phyloP scores from a whole-genome alignment of 2,329 filamentous ascomycete genomes.

The Alternaria hordeiaustralica region DNA sequence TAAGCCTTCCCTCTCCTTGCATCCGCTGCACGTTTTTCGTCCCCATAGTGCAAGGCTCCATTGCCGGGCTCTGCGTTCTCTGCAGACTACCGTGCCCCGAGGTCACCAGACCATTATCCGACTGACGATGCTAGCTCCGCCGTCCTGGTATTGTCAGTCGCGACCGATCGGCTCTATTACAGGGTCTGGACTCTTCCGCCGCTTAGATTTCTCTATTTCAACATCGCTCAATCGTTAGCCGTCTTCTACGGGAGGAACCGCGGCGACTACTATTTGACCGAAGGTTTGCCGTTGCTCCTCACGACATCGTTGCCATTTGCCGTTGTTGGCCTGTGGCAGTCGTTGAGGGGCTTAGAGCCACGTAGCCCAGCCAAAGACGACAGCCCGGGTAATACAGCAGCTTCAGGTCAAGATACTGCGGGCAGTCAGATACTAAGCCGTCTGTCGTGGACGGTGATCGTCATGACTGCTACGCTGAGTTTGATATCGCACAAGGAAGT shows the following conservation, averaged over 20 bases:
- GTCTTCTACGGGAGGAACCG: constrained; percentile 92
- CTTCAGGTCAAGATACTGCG: constrained; percentile 8
- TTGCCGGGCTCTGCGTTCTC: constrained; percentile 5
- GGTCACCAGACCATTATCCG: constrained; percentile 18
- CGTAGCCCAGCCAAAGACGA: constrained; percentile 24
- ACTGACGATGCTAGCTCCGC: constrained; percentile 53
- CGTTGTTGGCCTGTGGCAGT: constrained; percentile 66
- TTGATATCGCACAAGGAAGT: constrained; percentile 94
- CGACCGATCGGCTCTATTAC: constrained; percentile 81
- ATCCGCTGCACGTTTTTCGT: constrained; percentile 19
- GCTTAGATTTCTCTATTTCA: constrained; percentile 87
- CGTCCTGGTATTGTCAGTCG: constrained; percentile 67
- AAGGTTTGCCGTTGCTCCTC: constrained; percentile 86
- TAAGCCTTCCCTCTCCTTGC: constrained; percentile 36
- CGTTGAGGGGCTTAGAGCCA: constrained; percentile 18
- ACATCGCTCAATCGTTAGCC: constrained; percentile 84
- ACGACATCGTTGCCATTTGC: constrained; percentile 84
- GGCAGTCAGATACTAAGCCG: constrained; percentile 27
- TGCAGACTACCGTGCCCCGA: constrained; percentile 10
- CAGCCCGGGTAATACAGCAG: neutral
- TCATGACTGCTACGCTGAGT: constrained; percentile 71
- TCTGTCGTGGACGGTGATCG: constrained; percentile 55
- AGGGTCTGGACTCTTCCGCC: constrained; percentile 87
- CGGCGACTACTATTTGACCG: constrained; percentile 90
- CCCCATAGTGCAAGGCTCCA: constrained; percentile 4